Evolutionary conservation across 1,139 yeast species (phyloP), one percentile per base, ranked within the genome.

Genomic region (Geotrichum aggregatum): DNA sequence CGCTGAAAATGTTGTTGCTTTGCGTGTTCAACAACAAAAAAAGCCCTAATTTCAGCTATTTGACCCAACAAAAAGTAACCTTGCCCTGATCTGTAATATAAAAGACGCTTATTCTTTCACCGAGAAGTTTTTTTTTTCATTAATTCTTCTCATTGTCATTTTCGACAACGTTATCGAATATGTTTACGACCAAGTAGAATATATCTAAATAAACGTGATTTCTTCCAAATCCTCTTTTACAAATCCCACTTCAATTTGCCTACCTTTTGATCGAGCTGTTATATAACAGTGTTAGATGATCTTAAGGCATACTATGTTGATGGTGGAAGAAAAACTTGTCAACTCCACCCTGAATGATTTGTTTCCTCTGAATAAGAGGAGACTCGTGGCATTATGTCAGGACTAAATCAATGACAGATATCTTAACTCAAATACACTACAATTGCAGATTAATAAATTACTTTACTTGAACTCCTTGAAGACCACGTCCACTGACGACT

Each of bases 401-500:
- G 58, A 58, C 61, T 58, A 58, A 58, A 58, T 58, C 61, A 58
- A 54, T 51, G 59, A 54, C 60, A 50, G 40, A 58, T 54, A 58
- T 58, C 44, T 18, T 3, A 26, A 16, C 28, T n/a, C 16, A 19
- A 7, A 11, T 39, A 3, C 3, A 21, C 21, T 8, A 21, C 13
- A 5, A 24, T 38, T 7, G 5, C n/a, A 10, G 3, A 22, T 18
- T 39, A 39, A 39, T 36, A 22, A 5, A 39, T 13, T 5, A 5
- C 19, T 28, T 26, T 14, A 41, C 21, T 6, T 38, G 38, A 3
- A 87, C 84, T 2, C 85, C 89, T 65, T 88, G 96, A 60, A 88
- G 80, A 1, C 86, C 84, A 59, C 83, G 82, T 4, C 96, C 96
- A 58, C 84, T 75, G 16, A 85, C 87, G 21, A 81, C 80, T 3